These are phyloP conservation scores for Dictyostelium firmibasis DNA, from an alignment of 78 protist genomes.

Conservation along the genomic window DNA sequence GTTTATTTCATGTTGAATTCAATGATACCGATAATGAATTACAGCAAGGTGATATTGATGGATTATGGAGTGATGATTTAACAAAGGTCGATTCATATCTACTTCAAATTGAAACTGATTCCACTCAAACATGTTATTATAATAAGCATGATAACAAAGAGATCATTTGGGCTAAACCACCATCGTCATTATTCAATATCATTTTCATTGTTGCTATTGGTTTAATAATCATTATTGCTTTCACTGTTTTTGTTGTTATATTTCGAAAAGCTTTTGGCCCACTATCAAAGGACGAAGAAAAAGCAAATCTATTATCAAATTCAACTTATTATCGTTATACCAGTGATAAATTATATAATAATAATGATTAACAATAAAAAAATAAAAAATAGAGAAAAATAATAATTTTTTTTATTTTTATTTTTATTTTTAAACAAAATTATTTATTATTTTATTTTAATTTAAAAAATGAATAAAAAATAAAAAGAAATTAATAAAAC, in stretches of 20 bases:
- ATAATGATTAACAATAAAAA: neutral
- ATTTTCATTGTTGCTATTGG: neutral
- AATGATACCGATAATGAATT: neutral
- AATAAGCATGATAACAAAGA: constrained; percentile 1
- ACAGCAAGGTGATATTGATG: neutral
- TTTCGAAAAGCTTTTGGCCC: neutral
- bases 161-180: neutral
- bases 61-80: neutral
- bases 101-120: neutral
- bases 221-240: neutral
- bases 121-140: neutral
- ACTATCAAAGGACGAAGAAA: neutral
- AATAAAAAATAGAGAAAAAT: neutral
- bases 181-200: neutral
- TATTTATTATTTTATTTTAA: neutral
- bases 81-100: neutral
- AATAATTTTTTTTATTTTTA: neutral
- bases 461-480: neutral
- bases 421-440: neutral
- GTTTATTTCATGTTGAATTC: neutral
- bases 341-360: neutral
- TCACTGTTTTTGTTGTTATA: neutral
- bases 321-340: constrained; percentile 11
- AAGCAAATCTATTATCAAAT: neutral
- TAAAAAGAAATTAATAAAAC: neutral